phyloP scores from a whole-genome alignment of 2,329 filamentous ascomycete species.

The Talaromyces albobiverticillius region DNA sequence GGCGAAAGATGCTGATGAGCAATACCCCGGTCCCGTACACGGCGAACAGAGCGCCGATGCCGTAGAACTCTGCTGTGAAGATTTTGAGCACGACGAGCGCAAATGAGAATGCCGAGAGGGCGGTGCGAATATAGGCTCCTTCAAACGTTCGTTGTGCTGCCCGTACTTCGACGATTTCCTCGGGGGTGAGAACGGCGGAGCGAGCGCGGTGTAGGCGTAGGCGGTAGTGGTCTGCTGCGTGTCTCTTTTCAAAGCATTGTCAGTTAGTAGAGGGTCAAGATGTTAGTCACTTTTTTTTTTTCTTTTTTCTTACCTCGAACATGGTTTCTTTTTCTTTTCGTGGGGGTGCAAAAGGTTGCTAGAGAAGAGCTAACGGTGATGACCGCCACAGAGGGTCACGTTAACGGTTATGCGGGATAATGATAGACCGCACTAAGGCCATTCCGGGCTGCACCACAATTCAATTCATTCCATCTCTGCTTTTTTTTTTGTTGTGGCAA shows the following conservation, averaged over 20 bases:
- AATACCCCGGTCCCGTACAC: slow-evolving; percentile 85
- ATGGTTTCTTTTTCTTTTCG: too few species aligned
- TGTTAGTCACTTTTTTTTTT: too few species aligned
- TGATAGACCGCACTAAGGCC: too few species aligned
- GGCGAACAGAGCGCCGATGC: slow-evolving; percentile 92
- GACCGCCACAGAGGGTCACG: too few species aligned
- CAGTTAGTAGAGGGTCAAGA: too few species aligned
- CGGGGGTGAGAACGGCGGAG: slow-evolving; percentile 74
- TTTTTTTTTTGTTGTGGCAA: too few species aligned
- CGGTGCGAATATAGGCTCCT: slow-evolving; percentile 92
- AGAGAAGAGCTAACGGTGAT: too few species aligned
- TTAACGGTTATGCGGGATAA: too few species aligned
- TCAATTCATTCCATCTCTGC: too few species aligned
- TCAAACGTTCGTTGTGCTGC: slow-evolving; percentile 96
- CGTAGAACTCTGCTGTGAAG: slow-evolving; percentile 94
- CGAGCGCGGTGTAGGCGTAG: slow-evolving; percentile 80
- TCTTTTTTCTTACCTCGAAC: slow-evolving; percentile 12
- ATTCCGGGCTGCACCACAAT: too few species aligned
- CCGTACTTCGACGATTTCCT: slow-evolving; percentile 90
- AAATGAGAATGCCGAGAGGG: slow-evolving; percentile 92
- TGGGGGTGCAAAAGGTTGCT: too few species aligned
- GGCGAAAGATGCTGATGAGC: slow-evolving; percentile 76
- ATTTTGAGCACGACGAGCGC: slow-evolving; percentile 92
- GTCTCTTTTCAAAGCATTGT: slow-evolving; percentile 43
- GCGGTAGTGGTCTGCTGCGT: slow-evolving; percentile 71